Conservation (phyloP, 1,284 basidiomycete genomes). For the Ustilago crameri region DNA sequence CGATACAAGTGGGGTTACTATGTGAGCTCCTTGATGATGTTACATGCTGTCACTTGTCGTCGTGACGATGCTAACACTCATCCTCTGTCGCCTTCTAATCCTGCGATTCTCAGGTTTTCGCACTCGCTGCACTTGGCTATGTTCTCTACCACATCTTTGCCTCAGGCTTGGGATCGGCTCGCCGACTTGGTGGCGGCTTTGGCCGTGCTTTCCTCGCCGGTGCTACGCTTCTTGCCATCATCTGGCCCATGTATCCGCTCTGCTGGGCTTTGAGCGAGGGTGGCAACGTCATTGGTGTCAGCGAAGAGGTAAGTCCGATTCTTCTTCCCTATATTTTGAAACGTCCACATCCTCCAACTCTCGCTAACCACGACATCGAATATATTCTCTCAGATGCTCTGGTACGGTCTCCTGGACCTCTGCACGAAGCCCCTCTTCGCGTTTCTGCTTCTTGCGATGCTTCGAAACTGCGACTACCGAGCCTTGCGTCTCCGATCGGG, state of each 20-base stretch:
- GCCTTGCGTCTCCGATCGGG: slow-evolving; percentile 42
- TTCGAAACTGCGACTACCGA: slow-evolving; percentile 44
- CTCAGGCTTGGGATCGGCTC: slow-evolving; percentile 67
- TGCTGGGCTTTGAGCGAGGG: slow-evolving; percentile 73
- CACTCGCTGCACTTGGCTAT: slow-evolving; percentile 69
- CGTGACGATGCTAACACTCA: background rate
- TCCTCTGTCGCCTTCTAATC: no score
- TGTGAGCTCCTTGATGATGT: slow-evolving; percentile 46
- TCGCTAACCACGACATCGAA: no score
- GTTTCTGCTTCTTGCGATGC: slow-evolving; percentile 48
- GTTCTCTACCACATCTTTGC: slow-evolving; percentile 63
- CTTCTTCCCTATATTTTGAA: no score
- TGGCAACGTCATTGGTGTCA: slow-evolving; percentile 70
- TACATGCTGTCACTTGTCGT: background rate
- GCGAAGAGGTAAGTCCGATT: slow-evolving; percentile 20
- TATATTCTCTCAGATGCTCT: slow-evolving; percentile 71
- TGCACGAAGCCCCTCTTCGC: slow-evolving; percentile 70
- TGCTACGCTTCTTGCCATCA: slow-evolving; percentile 61
- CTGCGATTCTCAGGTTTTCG: slow-evolving; percentile 62
- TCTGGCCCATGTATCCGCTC: slow-evolving; percentile 59
- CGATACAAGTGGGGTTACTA: slow-evolving; percentile 72
- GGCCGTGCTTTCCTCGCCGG: slow-evolving; percentile 69
- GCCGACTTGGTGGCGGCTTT: slow-evolving; percentile 68
- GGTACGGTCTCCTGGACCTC: slow-evolving; percentile 74
- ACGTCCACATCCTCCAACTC: background rate